Conservation (phyloP, 306 rosid species). For the Trifolium repens region DNA sequence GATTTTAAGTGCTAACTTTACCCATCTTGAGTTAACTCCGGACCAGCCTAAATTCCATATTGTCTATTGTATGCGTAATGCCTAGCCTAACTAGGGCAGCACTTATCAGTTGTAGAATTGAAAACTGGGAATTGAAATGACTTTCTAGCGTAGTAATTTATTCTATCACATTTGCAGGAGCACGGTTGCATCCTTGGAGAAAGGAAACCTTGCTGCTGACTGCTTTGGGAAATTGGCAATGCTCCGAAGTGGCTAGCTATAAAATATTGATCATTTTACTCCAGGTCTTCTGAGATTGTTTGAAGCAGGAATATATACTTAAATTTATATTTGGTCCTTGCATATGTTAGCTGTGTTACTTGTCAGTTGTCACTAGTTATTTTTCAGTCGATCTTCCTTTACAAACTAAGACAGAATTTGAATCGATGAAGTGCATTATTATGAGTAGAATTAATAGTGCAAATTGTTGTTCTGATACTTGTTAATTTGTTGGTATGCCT, state of each 20-base stretch:
- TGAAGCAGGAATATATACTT: not conserved
- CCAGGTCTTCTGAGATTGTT: not conserved
- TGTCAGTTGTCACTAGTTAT: constrained; percentile 4
- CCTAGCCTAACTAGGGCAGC: not conserved
- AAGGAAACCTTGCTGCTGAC: constrained; percentile 17
- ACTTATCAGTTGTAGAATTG: constrained; percentile 1
- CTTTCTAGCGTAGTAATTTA: not conserved
- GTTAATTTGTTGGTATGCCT: not conserved
- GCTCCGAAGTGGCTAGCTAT: not conserved
- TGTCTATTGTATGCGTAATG: constrained; percentile 4
- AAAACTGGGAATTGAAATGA: not conserved
- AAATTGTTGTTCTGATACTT: not conserved
- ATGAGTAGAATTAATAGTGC: not conserved
- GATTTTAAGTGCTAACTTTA: not conserved
- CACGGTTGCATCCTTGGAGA: constrained; percentile 16
- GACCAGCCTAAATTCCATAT: not conserved
- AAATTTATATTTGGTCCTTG: not conserved
- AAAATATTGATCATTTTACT: not conserved
- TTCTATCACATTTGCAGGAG: not conserved
- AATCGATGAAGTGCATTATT: not conserved
- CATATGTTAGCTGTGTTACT: not conserved
- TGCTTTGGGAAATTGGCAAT: constrained; percentile 12
- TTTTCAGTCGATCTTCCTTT: not conserved
- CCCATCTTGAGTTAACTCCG: not conserved
- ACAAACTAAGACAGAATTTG: not conserved